phyloP scores from a whole-genome alignment of 2,329 filamentous ascomycete species.

The Penicillium sp. region DNA sequence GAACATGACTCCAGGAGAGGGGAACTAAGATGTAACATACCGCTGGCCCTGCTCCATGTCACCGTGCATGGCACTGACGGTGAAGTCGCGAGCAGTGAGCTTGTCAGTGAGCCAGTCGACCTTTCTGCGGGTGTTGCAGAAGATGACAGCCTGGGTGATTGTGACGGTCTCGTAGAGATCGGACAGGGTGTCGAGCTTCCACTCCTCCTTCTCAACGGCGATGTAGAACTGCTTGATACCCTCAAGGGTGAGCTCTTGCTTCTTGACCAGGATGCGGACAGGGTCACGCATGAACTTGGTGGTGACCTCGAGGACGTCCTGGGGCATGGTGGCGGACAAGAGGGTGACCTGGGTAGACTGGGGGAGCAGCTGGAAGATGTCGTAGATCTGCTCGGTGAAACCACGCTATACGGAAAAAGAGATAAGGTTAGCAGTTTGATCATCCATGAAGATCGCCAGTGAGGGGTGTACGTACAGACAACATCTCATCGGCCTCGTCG shows the following conservation, averaged over 20 bases:
- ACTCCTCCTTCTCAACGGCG: constrained; percentile 97
- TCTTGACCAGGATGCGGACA: constrained; percentile 26
- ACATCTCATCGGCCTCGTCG: constrained; percentile 69
- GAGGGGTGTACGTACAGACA: constrained; percentile 36
- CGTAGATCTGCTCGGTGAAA: constrained; percentile 98
- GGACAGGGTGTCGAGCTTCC: constrained; percentile 98
- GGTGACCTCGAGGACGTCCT: constrained; percentile 98
- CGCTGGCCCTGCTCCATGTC: constrained; percentile 97
- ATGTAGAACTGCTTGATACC: constrained; percentile 99
- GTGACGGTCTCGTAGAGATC: constrained; percentile 98
- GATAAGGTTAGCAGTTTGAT: background rate
- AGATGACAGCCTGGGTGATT: constrained; percentile 98
- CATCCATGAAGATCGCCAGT: background rate
- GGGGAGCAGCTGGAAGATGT: constrained; percentile 94
- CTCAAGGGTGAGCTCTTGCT: constrained; percentile 79
- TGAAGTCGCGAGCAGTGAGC: constrained; percentile 98
- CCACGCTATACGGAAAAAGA: constrained; percentile 60
- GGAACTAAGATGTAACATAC: background rate
- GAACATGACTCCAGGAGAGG: background rate
- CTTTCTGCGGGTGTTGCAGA: constrained; percentile 98
- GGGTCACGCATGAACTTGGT: constrained; percentile 99
- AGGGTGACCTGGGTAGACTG: constrained; percentile 98
- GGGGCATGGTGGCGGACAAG: constrained; percentile 90
- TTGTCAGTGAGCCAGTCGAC: constrained; percentile 99
- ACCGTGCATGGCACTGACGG: constrained; percentile 96